Evolutionary conservation across 2,329 filamentous ascomycete species (phyloP).

Genomic region (Paramyrothecium roridum): DNA sequence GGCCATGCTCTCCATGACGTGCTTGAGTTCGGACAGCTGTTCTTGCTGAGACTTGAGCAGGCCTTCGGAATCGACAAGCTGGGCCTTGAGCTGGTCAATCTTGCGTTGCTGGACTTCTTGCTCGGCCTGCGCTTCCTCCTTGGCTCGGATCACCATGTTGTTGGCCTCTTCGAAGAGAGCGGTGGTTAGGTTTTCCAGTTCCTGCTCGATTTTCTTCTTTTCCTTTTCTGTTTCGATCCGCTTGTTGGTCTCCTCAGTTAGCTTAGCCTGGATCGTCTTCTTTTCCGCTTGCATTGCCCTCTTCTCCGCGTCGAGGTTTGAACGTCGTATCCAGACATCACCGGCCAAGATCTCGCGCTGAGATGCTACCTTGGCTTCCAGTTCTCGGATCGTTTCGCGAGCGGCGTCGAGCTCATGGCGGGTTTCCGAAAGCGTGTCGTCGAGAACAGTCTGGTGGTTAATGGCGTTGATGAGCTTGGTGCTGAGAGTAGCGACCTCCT

Average conservation of each 20-base stretch:
- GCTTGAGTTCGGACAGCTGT: constrained; percentile 86
- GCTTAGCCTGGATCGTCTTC: constrained; percentile 50
- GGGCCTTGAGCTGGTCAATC: constrained; percentile 82
- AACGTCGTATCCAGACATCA: constrained; percentile 73
- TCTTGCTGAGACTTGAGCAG: constrained; percentile 89
- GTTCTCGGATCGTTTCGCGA: constrained; percentile 60
- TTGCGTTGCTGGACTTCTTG: constrained; percentile 77
- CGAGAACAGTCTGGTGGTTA: constrained; percentile 89
- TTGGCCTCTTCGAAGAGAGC: constrained; percentile 98
- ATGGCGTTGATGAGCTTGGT: constrained; percentile 97
- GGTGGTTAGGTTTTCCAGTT: constrained; percentile 85
- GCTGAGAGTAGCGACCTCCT: constrained; percentile 85
- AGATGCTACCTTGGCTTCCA: constrained; percentile 65
- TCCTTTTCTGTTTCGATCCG: constrained; percentile 68
- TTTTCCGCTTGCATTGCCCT: constrained; percentile 62
- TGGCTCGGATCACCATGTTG: constrained; percentile 88
- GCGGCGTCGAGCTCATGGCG: constrained; percentile 79
- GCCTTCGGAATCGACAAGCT: constrained; percentile 81
- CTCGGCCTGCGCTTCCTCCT: constrained; percentile 83
- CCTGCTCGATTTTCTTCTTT: constrained; percentile 86
- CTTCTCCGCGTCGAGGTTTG: constrained; percentile 72
- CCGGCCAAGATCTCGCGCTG: constrained; percentile 70
- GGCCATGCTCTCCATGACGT: constrained; percentile 85
- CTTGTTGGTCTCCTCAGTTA: constrained; percentile 64
- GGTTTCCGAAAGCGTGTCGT: constrained; percentile 80